Evolutionary conservation across 2,329 filamentous ascomycete species (phyloP), one percentile per base, ranked within the genome.

Genomic region (Alternaria ethzedia): DNA sequence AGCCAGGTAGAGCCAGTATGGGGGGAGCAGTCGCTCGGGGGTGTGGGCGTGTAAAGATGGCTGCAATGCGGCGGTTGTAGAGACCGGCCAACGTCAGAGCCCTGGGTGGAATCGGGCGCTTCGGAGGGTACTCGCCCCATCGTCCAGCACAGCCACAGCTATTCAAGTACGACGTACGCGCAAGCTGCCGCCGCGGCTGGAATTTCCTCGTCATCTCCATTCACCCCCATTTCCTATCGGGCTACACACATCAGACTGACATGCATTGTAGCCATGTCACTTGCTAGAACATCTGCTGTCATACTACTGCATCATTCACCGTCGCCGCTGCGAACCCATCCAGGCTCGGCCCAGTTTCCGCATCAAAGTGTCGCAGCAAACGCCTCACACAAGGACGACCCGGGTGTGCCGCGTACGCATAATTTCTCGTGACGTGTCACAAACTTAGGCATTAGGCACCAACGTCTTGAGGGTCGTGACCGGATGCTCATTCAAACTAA

Each of bases 381-480:
- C 32, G 25, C 58, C 45, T 36, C 21, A 46, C 26, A 52, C 59
- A 45, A 47, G 20, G n/a, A 51, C 47, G 28, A 36, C 47, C 57
- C 54, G 32, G 50, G 26, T 45, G 56, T 57, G 57, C 66, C 57
- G 58, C 62, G 45, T 61, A 64, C 52, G 62, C 44, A 44, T 41
- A 52, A 47, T 66, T 32, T 56, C 45, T 32, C 62, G 68, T 70
- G 51, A 70, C 70, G 71, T 68, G 69, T 67, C 70, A 65, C 63
- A 63, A 54, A 36, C n/a, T 63, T 59, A 64, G 58, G 59, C 66
- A 67, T 60, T 52, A 66, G 57, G 66, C 65, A 62, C 59, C 62
- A 52, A 52, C 11, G 52, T 58, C 9, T 21, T 63, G 17, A 54
- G 54, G 54, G 36, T 58, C 55, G 50, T 46, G 65, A 58, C 45